Evolutionary conservation across 495 filamentous ascomycete species (phyloP), one percentile per base, ranked within the genome.

Genomic region (Aspergillus nidulans): DNA sequence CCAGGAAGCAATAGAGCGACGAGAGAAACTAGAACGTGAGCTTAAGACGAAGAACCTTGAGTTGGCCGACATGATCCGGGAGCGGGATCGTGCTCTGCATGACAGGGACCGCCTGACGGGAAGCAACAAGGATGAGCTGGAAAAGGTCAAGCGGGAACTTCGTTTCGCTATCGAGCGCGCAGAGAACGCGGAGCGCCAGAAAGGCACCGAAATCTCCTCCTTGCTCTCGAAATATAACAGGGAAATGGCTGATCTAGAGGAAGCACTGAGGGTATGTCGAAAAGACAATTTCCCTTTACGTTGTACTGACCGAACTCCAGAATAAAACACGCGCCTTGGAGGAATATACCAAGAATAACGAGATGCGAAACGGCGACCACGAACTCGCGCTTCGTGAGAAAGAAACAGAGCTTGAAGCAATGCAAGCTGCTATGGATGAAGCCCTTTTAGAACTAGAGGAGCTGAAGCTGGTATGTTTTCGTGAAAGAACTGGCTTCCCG

Each of bases 11-110:
- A 96, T 97, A 58, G 95, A 97, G 20, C 85, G 82, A 52, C 85
- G 92, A 19, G 95, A 98, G 73, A 96, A 92, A 74, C 80, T 98
- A 53, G 90, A 97, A 73, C 85, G 92, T 9, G 94, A 98, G 71
- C 87, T 97, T 65, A 98, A 98, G 79, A 95, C 91, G 20, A 98
- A 97, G 83, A 98, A 97, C 67, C 78, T 97, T 16, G 95, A 98
- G 71, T 76, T 98, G 40, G 94, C 94, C 47, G 92, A 97, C 68
- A 97, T 98, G 94, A 98, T 98, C 55, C 84, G 94, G 5, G 94
- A 98, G 70, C 80, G 94, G 63, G 94, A 98, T 67, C 84, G 94
- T 61, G 94, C 94, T n/a, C 69, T 96, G 38, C 90, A 96, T 57
- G 95, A 98, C 41, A 85, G 89, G 58, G 94, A 98, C 64, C 85